Percentiles rank a stretch among this genome's conserved stretches.
Evolutionary conservation across 176 grass and related monocot species (phyloP).

Genomic region (Echinochloa phyllopogon): DNA sequence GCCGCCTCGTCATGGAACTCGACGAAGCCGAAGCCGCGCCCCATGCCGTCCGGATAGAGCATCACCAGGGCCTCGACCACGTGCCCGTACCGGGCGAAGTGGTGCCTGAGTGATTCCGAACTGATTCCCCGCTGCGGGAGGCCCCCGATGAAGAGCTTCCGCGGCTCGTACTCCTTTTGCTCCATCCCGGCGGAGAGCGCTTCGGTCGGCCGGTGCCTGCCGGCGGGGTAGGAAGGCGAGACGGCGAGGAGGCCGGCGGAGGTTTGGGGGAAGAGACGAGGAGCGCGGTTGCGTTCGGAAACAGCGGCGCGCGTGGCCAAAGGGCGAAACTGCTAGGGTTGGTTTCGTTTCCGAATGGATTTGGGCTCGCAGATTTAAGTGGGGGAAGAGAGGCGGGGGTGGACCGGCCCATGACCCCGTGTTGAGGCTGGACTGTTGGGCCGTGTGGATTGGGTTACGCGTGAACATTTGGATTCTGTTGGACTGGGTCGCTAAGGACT

Average conservation of each 20-base stretch:
- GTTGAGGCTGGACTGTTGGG: not conserved
- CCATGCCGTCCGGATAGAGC: not conserved
- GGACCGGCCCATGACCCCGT: not conserved
- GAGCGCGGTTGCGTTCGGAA: not conserved
- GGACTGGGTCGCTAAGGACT: not conserved
- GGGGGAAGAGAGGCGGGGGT: not conserved
- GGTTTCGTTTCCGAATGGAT: not conserved
- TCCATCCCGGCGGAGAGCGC: not conserved
- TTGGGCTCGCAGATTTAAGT: not conserved
- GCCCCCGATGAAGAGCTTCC: slow-evolving; percentile 71
- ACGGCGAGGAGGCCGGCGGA: not conserved
- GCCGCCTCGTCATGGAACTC: slow-evolving; percentile 56
- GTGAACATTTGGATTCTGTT: not conserved
- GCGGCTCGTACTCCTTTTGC: slow-evolving; percentile 1
- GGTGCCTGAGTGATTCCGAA: slow-evolving; percentile 37
- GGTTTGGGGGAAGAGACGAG: no score
- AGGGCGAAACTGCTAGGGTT: slow-evolving; percentile 29
- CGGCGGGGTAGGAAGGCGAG: not conserved
- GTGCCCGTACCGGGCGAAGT: slow-evolving; percentile 63
- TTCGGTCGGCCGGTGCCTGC: not conserved
- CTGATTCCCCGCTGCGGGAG: slow-evolving; percentile 29
- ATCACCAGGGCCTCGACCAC: slow-evolving; percentile 54
- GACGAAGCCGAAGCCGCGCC: slow-evolving; percentile 74
- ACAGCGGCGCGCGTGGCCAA: slow-evolving; percentile 1
- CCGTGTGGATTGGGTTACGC: not conserved